Evolutionary conservation across 1,284 basidiomycete genomes (phyloP).

Genomic region (Irpex lacteus): DNA sequence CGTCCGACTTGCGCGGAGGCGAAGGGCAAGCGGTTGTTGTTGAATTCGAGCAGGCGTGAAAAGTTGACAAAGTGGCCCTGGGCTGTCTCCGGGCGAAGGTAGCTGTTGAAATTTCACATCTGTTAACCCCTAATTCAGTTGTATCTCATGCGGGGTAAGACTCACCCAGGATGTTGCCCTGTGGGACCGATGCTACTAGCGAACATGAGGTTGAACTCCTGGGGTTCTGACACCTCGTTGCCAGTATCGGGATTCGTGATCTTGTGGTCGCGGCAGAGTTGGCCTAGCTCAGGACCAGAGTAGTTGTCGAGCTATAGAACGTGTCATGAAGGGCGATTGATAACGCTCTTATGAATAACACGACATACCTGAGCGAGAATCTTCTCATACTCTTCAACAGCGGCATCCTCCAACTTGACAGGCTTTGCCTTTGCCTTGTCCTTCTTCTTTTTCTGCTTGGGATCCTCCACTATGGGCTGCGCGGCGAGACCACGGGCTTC

Average conservation of each 20-base stretch:
- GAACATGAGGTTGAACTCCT: slow-evolving; percentile 99
- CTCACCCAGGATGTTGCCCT: slow-evolving; percentile 91
- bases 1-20: slow-evolving; percentile 97
- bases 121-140: background rate
- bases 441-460: slow-evolving; percentile 72
- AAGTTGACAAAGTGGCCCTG: slow-evolving; percentile 99
- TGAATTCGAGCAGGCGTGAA: slow-evolving; percentile 94
- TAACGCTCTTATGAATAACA: slow-evolving; percentile 8
- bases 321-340: background rate
- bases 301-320: slow-evolving; percentile 87
- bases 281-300: slow-evolving; percentile 85
- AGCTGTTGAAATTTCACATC: slow-evolving; percentile 44
- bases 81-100: slow-evolving; percentile 96
- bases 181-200: slow-evolving; percentile 96
- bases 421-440: slow-evolving; percentile 81
- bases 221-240: slow-evolving; percentile 90
- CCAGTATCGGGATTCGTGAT: slow-evolving; percentile 92
- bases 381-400: slow-evolving; percentile 77
- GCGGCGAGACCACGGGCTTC: slow-evolving; percentile 82
- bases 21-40: slow-evolving; percentile 95
- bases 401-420: slow-evolving; percentile 77
- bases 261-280: slow-evolving; percentile 80
- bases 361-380: slow-evolving; percentile 79
- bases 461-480: slow-evolving; percentile 48
- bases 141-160: background rate